Evolutionary conservation across 1,139 yeast genomes (phyloP).

Genomic region (Pichia sp.): DNA sequence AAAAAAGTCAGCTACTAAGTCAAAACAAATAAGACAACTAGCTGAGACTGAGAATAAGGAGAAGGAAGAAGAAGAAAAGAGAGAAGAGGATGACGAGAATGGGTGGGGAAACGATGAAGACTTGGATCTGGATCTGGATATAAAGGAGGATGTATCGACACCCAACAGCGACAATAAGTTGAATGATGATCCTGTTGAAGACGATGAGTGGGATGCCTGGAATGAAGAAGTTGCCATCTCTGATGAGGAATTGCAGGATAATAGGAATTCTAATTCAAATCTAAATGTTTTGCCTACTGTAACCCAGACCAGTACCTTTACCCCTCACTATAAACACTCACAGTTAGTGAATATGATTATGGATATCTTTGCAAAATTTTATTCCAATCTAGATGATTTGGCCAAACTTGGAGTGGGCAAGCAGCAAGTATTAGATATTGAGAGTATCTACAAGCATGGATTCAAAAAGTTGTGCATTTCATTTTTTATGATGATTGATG

Average conservation of each 20-base stretch:
- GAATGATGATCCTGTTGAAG: slow-evolving; percentile 10
- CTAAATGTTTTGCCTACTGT: too few species aligned
- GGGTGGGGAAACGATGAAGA: slow-evolving; percentile 10
- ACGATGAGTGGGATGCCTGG: slow-evolving; percentile 27
- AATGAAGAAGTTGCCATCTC: slow-evolving; percentile 18
- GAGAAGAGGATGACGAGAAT: background rate
- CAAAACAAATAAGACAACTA: background rate
- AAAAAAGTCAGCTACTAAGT: slow-evolving; percentile 2
- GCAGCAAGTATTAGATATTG: slow-evolving; percentile 16
- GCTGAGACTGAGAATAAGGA: too few species aligned
- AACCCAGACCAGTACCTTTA: too few species aligned
- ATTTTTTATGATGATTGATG: slow-evolving; percentile 22
- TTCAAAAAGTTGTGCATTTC: slow-evolving; percentile 21
- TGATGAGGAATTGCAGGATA: slow-evolving; percentile 2
- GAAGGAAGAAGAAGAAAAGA: background rate
- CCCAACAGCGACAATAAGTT: background rate
- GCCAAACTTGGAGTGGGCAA: slow-evolving; percentile 3
- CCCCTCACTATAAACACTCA: slow-evolving; percentile 15
- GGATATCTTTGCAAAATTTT: slow-evolving; percentile 16
- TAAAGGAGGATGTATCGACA: slow-evolving; percentile 6
- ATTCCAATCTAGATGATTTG: slow-evolving; percentile 13
- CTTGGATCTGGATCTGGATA: slow-evolving; percentile 18
- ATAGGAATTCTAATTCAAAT: too few species aligned
- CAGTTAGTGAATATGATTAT: slow-evolving; percentile 9
- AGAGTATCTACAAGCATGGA: slow-evolving; percentile 19